Conservation (phyloP, 495 filamentous ascomycete genomes). For the Patellaria atrata region DNA sequence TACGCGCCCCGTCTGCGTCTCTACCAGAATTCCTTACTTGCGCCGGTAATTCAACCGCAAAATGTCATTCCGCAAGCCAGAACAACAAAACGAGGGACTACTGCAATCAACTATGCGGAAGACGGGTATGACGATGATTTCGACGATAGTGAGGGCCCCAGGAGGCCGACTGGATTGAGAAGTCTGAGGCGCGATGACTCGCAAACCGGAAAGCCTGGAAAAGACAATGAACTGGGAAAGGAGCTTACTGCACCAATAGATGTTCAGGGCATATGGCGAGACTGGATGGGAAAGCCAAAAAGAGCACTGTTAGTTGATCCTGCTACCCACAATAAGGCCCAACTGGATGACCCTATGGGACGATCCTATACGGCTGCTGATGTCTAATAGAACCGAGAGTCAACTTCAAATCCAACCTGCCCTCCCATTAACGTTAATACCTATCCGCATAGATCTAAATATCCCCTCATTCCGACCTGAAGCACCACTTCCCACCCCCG, state of each 20-base stretch:
- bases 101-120: constrained; percentile 93
- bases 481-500: constrained; percentile 54
- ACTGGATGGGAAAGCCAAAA: constrained; percentile 81
- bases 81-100: constrained; percentile 92
- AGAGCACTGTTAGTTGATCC: constrained; percentile 31
- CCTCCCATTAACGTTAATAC: constrained; percentile 79
- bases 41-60: constrained; percentile 62
- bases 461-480: constrained; percentile 63
- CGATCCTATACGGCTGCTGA: background rate
- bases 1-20: constrained; percentile 84
- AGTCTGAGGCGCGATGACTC: constrained; percentile 70
- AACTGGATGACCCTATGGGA: background rate
- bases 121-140: constrained; percentile 93
- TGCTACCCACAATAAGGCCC: background rate
- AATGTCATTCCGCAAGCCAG: constrained; percentile 49
- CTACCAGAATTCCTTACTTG: constrained; percentile 85
- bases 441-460: constrained; percentile 92
- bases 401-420: constrained; percentile 72
- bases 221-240: constrained; percentile 66
- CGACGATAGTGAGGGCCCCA: constrained; percentile 66
- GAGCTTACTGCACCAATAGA: constrained; percentile 68
- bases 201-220: constrained; percentile 41
- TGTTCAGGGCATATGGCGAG: constrained; percentile 77
- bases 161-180: constrained; percentile 70
- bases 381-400: constrained; percentile 39